phyloP scores from a whole-genome alignment of 495 filamentous ascomycete genomes.

The Tuber aestivum region DNA sequence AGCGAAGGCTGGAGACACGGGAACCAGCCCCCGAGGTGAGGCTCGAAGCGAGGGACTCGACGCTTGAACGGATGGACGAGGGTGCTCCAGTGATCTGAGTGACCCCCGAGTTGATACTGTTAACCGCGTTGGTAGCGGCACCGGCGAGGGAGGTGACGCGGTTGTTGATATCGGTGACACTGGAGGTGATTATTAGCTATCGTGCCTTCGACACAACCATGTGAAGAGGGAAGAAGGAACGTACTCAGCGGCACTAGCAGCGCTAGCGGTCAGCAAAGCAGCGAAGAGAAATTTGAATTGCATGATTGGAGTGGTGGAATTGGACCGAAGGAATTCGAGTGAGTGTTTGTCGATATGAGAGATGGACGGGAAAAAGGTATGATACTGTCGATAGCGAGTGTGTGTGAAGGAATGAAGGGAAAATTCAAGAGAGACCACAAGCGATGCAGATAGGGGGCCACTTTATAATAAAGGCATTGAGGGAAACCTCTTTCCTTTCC shows the following conservation, averaged over 20 bases:
- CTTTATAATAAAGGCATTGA: neutral
- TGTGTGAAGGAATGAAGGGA: neutral
- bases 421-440: neutral
- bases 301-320: neutral
- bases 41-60: neutral
- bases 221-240: neutral
- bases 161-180: neutral
- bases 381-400: neutral
- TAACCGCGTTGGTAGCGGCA: neutral
- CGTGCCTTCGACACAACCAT: neutral
- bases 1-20: neutral
- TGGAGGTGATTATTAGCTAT: neutral
- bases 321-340: neutral
- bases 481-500: neutral
- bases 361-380: neutral
- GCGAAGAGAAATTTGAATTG: neutral
- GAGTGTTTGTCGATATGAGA: neutral
- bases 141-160: neutral
- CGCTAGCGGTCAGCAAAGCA: neutral
- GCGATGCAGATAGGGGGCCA: neutral
- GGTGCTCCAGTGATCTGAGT: neutral
- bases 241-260: neutral
- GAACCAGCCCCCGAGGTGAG: neutral
- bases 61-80: neutral
- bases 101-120: neutral